These are phyloP conservation scores for Juncus inflexus DNA, from an alignment of 176 grass and related monocot genomes.

Conservation along the genomic window DNA sequence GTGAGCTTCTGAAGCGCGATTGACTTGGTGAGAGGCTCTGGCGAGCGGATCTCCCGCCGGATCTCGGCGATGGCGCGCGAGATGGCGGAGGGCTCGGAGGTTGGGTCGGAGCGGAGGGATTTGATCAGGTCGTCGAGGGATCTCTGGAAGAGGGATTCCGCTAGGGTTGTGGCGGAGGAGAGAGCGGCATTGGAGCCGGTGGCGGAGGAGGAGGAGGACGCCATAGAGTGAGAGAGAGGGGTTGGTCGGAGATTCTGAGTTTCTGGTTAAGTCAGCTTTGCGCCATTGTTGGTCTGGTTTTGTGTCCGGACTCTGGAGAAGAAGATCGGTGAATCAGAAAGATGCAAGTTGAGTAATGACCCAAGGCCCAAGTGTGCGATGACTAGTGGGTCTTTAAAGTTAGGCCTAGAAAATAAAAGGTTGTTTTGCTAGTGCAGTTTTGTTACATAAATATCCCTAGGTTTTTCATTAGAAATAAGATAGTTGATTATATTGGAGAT, in stretches of 20 bases:
- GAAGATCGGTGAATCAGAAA: too few species aligned
- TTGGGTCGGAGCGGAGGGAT: slow-evolving; percentile 49
- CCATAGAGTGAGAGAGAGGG: slow-evolving; percentile 29
- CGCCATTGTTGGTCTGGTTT: too few species aligned
- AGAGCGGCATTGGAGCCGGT: slow-evolving; percentile 23
- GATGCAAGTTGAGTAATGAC: too few species aligned
- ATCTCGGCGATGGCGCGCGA: slow-evolving; percentile 70
- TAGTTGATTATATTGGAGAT: too few species aligned
- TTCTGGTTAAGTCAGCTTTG: slow-evolving; percentile 10
- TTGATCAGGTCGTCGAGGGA: slow-evolving; percentile 82
- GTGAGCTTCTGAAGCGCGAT: slow-evolving; percentile 77
- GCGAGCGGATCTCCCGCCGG: slow-evolving; percentile 78
- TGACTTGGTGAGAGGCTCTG: slow-evolving; percentile 56
- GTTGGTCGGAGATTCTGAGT: slow-evolving; percentile 16
- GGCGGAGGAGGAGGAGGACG: slow-evolving; percentile 12
- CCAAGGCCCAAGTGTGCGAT: too few species aligned
- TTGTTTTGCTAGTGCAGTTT: too few species aligned
- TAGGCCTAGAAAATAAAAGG: too few species aligned
- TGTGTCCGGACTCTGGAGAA: too few species aligned
- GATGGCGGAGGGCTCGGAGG: slow-evolving; percentile 42
- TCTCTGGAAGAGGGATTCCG: slow-evolving; percentile 77
- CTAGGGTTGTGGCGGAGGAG: slow-evolving; percentile 38
- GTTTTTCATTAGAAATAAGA: too few species aligned
- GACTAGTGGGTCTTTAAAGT: too few species aligned
- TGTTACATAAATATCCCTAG: too few species aligned